Conservation (phyloP, 768 basidiomycete genomes). For the Kwoniella pini region DNA sequence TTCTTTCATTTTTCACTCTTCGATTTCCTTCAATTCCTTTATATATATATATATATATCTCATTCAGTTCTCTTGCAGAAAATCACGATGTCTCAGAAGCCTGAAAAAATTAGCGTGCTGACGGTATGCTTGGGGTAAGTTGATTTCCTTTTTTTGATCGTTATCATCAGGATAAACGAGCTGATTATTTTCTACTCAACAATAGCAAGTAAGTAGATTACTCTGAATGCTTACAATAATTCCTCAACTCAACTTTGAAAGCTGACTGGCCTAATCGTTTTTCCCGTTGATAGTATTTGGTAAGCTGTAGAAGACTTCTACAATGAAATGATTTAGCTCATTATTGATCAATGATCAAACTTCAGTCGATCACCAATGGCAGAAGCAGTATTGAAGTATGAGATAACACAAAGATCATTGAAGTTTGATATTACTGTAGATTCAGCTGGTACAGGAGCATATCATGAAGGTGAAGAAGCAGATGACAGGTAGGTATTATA, state of each 20-base stretch:
- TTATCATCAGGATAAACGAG: not conserved
- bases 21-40: not conserved
- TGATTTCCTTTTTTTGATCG: not conserved
- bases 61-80: not conserved
- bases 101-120: slow-evolving; percentile 41
- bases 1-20: not conserved
- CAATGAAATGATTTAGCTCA: not conserved
- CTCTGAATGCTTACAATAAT: no score
- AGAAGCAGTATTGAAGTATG: slow-evolving; percentile 75
- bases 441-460: slow-evolving; percentile 80
- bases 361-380: slow-evolving; percentile 82
- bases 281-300: slow-evolving; percentile 29
- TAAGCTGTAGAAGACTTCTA: slow-evolving; percentile 8
- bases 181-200: not conserved
- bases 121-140: slow-evolving; percentile 53
- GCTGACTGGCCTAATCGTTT: not conserved
- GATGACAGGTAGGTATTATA: slow-evolving; percentile 67
- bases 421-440: slow-evolving; percentile 71
- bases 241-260: no score
- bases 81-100: slow-evolving; percentile 8
- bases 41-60: no score
- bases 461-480: slow-evolving; percentile 80
- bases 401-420: slow-evolving; percentile 25
- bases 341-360: not conserved
- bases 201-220: slow-evolving; percentile 46